These are phyloP conservation scores for Magnolia officinalis DNA, from an alignment of 164 flowering plant species.

Conservation along the genomic window DNA sequence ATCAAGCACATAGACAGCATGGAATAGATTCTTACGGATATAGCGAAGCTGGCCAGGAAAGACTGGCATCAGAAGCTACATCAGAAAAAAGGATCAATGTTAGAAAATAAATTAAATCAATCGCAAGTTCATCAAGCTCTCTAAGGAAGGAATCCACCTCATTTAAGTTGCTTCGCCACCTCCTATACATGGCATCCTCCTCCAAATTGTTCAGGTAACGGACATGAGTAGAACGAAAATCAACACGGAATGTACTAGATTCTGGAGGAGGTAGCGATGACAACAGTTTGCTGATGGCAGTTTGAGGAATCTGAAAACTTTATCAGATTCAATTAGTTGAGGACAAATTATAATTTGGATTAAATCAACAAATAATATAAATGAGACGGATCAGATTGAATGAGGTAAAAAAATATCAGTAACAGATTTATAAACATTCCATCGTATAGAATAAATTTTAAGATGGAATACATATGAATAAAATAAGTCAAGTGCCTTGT, in stretches of 20 bases:
- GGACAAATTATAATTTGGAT: background rate
- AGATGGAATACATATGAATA: background rate
- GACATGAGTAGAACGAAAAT: conserved; percentile 88
- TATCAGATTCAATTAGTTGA: conserved; percentile 10
- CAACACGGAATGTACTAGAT: conserved; percentile 59
- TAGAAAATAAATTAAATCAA: background rate
- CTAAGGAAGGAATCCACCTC: conserved; percentile 45
- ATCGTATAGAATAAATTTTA: background rate
- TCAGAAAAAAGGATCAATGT: conserved; percentile 4
- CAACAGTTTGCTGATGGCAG: conserved; percentile 51
- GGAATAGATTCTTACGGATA: conserved; percentile 90
- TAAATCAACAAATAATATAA: background rate
- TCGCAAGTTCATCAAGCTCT: background rate
- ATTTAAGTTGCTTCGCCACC: conserved; percentile 89
- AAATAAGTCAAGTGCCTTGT: background rate
- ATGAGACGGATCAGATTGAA: background rate
- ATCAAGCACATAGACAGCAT: conserved; percentile 90
- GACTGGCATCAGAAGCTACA: conserved; percentile 93
- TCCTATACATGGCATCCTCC: conserved; percentile 83
- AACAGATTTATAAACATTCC: background rate
- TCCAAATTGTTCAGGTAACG: conserved; percentile 93
- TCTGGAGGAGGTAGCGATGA: conserved; percentile 64
- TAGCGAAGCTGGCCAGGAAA: conserved; percentile 94
- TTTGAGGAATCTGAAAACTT: conserved; percentile 68
- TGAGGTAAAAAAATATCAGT: background rate